phyloP scores from a whole-genome alignment of 176 grass and related monocot species.

The Dactylis glomerata region DNA sequence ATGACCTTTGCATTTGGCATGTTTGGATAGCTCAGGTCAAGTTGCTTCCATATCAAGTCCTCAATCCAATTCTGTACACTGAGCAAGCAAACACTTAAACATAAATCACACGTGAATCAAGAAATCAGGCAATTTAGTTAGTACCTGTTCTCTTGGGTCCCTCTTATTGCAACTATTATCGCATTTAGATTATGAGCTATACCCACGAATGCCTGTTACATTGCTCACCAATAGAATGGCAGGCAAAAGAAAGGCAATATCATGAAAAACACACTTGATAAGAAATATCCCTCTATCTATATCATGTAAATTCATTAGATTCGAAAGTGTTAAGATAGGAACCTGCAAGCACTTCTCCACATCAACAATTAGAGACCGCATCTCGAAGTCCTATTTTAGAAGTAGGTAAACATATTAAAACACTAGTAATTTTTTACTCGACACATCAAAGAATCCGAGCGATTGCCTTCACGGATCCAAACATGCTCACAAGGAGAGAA shows the following conservation, averaged over 20 bases:
- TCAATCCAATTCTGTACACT: conserved; percentile 86
- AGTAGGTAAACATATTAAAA: conserved; percentile 24
- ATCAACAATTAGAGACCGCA: conserved; percentile 84
- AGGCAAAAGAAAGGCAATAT: neutral
- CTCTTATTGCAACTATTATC: conserved; percentile 78
- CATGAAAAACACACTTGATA: conserved; percentile 14
- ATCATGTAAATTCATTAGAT: neutral
- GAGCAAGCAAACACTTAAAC: conserved; percentile 19
- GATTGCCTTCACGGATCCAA: no score
- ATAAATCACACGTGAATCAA: neutral
- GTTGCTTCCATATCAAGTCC: conserved; percentile 88
- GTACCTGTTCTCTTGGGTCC: conserved; percentile 98
- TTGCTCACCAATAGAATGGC: neutral
- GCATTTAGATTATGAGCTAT: conserved; percentile 67
- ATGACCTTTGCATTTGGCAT: conserved; percentile 66
- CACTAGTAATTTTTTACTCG: neutral
- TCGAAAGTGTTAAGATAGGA: conserved; percentile 15
- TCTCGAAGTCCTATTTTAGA: conserved; percentile 79
- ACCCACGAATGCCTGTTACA: conserved; percentile 22
- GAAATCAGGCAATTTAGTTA: neutral
- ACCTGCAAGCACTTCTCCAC: conserved; percentile 93
- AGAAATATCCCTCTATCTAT: neutral
- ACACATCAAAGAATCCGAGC: conserved; percentile 19
- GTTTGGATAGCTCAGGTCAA: conserved; percentile 83
- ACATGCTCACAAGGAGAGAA: neutral